A percentile compares a stretch with the other conserved stretches of the same genome.
phyloP scores from a whole-genome alignment of 768 basidiomycete genomes.

The Mycena floridula region DNA sequence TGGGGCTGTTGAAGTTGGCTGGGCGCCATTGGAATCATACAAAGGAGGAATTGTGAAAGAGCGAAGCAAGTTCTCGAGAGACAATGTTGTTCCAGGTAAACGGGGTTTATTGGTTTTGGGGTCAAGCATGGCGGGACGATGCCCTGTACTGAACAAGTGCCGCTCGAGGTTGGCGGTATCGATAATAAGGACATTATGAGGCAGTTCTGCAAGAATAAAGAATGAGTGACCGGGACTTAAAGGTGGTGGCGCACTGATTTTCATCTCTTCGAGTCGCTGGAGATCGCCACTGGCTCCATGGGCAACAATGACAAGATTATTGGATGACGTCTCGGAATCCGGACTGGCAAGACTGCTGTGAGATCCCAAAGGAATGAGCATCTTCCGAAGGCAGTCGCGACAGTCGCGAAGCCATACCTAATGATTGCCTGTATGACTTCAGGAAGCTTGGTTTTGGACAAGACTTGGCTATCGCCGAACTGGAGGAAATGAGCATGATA shows the following conservation, averaged over 20 bases:
- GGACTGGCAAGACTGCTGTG: constrained; percentile 68
- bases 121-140: constrained; percentile 56
- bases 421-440: constrained; percentile 68
- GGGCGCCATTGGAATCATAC: constrained; percentile 12
- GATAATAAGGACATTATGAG: constrained; percentile 63
- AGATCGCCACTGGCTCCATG: constrained; percentile 53
- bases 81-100: constrained; percentile 45
- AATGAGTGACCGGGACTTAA: neutral
- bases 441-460: constrained; percentile 61
- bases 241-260: constrained; percentile 53
- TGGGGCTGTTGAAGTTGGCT: constrained; percentile 6
- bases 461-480: constrained; percentile 76
- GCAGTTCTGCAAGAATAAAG: constrained; percentile 44
- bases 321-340: constrained; percentile 66
- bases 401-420: constrained; percentile 41
- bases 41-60: constrained; percentile 43
- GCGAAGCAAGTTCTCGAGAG: constrained; percentile 55
- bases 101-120: constrained; percentile 51
- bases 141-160: constrained; percentile 49
- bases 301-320: constrained; percentile 66
- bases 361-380: constrained; percentile 8
- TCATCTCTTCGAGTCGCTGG: constrained; percentile 67
- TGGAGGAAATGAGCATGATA: constrained; percentile 21
- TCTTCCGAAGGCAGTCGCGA: neutral
- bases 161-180: constrained; percentile 65